Base-by-base conservation (phyloP, 2,329 filamentous ascomycete genomes). In the Aspergillus sp. region DNA sequence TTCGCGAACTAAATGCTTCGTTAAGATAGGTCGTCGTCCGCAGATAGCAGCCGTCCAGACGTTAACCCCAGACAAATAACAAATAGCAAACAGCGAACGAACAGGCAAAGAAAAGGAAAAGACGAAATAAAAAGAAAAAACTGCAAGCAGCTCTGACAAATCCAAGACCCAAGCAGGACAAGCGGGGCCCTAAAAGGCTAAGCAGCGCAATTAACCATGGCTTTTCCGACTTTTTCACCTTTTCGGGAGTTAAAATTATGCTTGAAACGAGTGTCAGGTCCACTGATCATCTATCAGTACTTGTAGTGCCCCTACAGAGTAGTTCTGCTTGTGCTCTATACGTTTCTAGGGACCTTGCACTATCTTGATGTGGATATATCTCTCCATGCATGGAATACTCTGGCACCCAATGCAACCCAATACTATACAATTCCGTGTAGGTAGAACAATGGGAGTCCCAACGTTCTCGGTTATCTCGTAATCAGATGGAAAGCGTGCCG, bases 121-220 rank as follows among this genome's bases (percentile, higher is more conserved):
- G 20, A 44, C 20, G n/a, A 17, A 15, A n/a, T 15, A 17, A n/a
- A n/a, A 9, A 35, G 6, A 30, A 12, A 25, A 30, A 30, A 30
- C 25, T 12, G 9, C 25, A 12, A 30, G 25, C 25, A 30, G 25
- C 33, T 35, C 33, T 35, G 33, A 35, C 33, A 35, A 35, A 35
- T 35, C 33, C 33, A 15, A 22, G 17, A 9, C 6, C 25, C 25
- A 12, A 30, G 25, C 25, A 30, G 25, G 25, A 30, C 27, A n/a
- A 20, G 46, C 41, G 46, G 46, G 46, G 17, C 20, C n/a, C 15
- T 25, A 47, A 39, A 30, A 47, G 32, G 9, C 39, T 20, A 47
- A 43, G 39, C 46, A 13, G 27, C 30, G 15, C 15, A 12, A 22
- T 23, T 44, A 44, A 7, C 33, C 33, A n/a, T 17, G 33, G 33